Percentiles rank a stretch among this genome's conserved stretches.
Conservation (phyloP, 2,329 filamentous ascomycete species). For the Scleromitrula shiraiana region DNA sequence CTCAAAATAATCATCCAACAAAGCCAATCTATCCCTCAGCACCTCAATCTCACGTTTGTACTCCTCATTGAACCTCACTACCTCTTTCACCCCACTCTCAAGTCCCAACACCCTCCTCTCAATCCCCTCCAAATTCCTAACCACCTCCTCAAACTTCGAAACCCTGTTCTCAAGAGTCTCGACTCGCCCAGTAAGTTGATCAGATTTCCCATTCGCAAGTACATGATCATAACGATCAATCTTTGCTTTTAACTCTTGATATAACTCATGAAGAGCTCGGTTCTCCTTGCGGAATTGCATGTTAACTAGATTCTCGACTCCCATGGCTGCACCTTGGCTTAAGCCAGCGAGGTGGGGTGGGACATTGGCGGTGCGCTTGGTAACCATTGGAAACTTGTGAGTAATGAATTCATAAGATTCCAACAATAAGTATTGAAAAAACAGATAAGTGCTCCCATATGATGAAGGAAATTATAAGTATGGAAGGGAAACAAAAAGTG, state of each 20-base stretch:
- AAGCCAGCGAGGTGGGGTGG: not conserved
- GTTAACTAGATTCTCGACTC: not conserved
- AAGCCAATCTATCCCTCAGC: not conserved
- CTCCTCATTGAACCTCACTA: not conserved
- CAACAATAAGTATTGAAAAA: too few species aligned
- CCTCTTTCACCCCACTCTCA: not conserved
- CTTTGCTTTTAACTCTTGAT: not conserved
- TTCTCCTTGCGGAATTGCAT: slow-evolving; percentile 2
- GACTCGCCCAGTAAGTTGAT: not conserved
- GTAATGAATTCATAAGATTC: too few species aligned
- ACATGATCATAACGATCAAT: not conserved
- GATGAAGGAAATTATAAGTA: not conserved
- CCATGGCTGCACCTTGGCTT: not conserved
- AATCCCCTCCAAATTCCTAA: not conserved
- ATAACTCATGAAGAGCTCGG: not conserved
- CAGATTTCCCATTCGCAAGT: not conserved
- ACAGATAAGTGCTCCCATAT: too few species aligned
- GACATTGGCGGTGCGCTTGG: not conserved
- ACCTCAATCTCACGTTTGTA: not conserved
- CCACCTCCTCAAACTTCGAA: not conserved
- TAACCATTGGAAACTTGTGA: too few species aligned
- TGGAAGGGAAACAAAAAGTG: not conserved
- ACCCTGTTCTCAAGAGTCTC: not conserved
- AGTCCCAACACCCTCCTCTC: not conserved
- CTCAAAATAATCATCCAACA: not conserved